Conservation (phyloP, 306 rosid species). For the Quercus bicolor region DNA sequence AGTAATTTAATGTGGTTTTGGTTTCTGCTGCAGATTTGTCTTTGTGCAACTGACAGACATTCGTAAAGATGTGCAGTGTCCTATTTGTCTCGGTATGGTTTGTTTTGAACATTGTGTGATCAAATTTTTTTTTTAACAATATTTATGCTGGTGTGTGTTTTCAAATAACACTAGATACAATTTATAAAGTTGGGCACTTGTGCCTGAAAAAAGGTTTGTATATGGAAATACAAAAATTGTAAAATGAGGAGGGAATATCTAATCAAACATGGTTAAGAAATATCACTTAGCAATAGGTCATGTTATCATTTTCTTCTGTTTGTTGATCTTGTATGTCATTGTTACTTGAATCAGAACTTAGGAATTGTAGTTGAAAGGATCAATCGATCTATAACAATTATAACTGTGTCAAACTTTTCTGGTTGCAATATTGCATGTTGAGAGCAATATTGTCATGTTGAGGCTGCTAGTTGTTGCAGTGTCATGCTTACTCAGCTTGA, state of each 20-base stretch:
- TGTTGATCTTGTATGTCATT: not conserved
- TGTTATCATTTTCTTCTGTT: not conserved
- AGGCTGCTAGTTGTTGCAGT: not conserved
- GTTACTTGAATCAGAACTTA: not conserved
- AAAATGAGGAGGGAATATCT: not conserved
- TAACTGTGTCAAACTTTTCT: not conserved
- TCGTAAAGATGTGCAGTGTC: slow-evolving; percentile 92
- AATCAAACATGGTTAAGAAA: not conserved
- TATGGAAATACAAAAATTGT: not conserved
- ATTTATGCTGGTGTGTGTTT: not conserved
- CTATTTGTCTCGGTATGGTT: slow-evolving; percentile 88
- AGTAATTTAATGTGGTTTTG: slow-evolving; percentile 12
- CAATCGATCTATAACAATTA: not conserved
- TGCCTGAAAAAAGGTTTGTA: not conserved
- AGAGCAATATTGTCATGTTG: not conserved
- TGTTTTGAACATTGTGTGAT: slow-evolving; percentile 12
- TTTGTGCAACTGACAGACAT: slow-evolving; percentile 54
- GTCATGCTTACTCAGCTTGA: not conserved
- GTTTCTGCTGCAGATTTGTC: slow-evolving; percentile 56
- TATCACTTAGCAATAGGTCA: not conserved
- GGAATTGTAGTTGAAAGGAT: not conserved
- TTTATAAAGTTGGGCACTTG: not conserved
- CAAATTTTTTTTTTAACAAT: not conserved
- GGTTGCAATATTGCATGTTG: not conserved
- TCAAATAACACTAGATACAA: not conserved